Base-by-base conservation (phyloP, 2,329 filamentous ascomycete species). In the Trichoderma endophyticum region DNA sequence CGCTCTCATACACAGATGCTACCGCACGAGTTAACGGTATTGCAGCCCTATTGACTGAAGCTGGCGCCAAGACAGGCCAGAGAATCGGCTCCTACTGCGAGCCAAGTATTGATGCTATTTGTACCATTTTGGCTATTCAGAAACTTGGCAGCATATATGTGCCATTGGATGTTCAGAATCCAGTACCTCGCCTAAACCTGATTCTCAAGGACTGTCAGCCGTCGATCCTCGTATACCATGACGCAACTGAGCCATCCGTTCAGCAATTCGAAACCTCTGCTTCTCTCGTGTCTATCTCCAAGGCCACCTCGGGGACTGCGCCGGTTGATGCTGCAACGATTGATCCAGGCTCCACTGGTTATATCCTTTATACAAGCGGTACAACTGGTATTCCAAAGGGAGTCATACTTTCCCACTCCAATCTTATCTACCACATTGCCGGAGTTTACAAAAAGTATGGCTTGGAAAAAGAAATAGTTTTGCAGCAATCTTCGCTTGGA, bases 111-210 rank as follows among this genome's bases (percentile, higher is more conserved):
- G 79, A 84, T 36, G 81, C 75, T 74, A 75, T 83, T 6, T 77
- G 71, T 51, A 81, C 80, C 0, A 73, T 86, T 57, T 78, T 86
- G 3, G 85, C 82, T 8, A 82, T 86, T 51, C 73, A 80, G 68
- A 76, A 79, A 0, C 65, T 82, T 14, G 84, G 84, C 1, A 79
- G 76, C 8, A 75, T 80, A 1, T 83, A 83, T 43, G 77, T 84
- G 5, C 83, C 83, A 3, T 76, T 87, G 0, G 86, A 87, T 70
- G 62, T 77, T 11, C 36, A 63, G n/a, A 43, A 36, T 14, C 32
- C 60, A 3, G 60, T 36, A 14, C 32, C 32, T 21, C 32, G 60
- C 12, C 32, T 63, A 4, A 24, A 36, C n/a, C 11, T 36, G 3
- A 63, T 63, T 39, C n/a, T 43, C 14, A 26, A 63, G 12, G 60